Evolutionary conservation across 257 asterid genomes (phyloP), one percentile per base, ranked within the genome.

Genomic region (Misopates orontium): DNA sequence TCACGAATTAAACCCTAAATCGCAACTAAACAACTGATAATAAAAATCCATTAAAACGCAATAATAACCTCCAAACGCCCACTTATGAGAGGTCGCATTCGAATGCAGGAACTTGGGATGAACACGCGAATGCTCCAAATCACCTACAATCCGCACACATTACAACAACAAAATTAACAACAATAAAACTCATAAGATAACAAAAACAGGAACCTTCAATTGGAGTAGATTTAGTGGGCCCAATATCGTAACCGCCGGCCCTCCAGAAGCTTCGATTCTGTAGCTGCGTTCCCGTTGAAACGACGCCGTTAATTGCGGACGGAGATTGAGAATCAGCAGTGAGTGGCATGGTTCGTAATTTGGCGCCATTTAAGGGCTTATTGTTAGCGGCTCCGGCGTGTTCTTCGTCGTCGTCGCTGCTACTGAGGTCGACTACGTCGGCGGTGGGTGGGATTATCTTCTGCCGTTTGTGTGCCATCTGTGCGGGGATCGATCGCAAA

Each of bases 71-170:
- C 98, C 98, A 60, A 92, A 87, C 3, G 97, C 98, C 98, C 98
- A 92, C 73, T 85, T 87, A 73, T 92, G 98, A 50, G 93, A 89
- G 56, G 98, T 92, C 20, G 98, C 97, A 76, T 92, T 89, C 8
- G 98, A 82, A 84, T 92, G 98, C 69, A 92, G 72, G 78, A 89
- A 92, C 84, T 87, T 92, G 6, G 98, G 98, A 75, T 92, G 87
- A 69, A 92, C 98, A 4, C 98, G 95, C 10, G 97, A 96, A 74
- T 87, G 98, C 75, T 89, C 96, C 89, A 92, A 70, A 66, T 82
- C 93, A 74, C 89, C 97, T 92, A 54, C 57, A 80, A 66, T 55
- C 18, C 18, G 32, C n/a, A n/a, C n/a, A 63, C 7, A 18, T 8
- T 0, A 48, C 9, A 41, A 28, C 9, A 12, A 21, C 15, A n/a